A percentile compares a stretch with the other conserved stretches of the same genome.
These are phyloP conservation scores for Ormosia emarginata DNA, from an alignment of 306 rosid genomes.

Conservation along the genomic window DNA sequence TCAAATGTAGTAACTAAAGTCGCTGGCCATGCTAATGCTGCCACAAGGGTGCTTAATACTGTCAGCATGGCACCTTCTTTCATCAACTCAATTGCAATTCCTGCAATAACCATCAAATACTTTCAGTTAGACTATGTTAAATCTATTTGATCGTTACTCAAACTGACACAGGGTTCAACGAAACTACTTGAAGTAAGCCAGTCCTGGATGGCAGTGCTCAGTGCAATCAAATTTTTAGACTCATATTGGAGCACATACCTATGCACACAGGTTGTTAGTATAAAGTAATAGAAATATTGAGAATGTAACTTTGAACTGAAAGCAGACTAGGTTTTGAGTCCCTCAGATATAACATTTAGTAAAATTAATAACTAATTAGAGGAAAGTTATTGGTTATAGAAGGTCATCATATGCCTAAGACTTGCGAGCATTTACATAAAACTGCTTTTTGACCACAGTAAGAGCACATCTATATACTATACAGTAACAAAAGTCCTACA, in stretches of 20 bases:
- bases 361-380: not conserved
- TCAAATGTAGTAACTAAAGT: conserved; percentile 48
- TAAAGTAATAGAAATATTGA: conserved; percentile 4
- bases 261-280: conserved; percentile 22
- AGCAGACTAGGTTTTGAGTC: not conserved
- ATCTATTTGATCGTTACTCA: conserved; percentile 1
- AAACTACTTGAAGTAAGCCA: conserved; percentile 60
- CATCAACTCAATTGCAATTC: conserved; percentile 40
- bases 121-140: conserved; percentile 21
- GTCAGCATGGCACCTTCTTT: conserved; percentile 68
- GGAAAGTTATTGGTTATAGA: conserved; percentile 12
- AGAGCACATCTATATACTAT: not conserved
- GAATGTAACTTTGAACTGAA: conserved; percentile 8
- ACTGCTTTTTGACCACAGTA: conserved; percentile 4
- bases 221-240: conserved; percentile 52
- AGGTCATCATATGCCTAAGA: conserved; percentile 5
- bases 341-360: conserved; percentile 6
- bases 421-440: conserved; percentile 9
- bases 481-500: not conserved
- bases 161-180: conserved; percentile 10
- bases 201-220: conserved; percentile 63
- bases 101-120: conserved; percentile 32
- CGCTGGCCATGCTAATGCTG: conserved; percentile 74
- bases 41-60: conserved; percentile 50
- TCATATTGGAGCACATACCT: conserved; percentile 62